Base-by-base conservation (phyloP, 306 rosid species). In the Spatholobus suberectus region DNA sequence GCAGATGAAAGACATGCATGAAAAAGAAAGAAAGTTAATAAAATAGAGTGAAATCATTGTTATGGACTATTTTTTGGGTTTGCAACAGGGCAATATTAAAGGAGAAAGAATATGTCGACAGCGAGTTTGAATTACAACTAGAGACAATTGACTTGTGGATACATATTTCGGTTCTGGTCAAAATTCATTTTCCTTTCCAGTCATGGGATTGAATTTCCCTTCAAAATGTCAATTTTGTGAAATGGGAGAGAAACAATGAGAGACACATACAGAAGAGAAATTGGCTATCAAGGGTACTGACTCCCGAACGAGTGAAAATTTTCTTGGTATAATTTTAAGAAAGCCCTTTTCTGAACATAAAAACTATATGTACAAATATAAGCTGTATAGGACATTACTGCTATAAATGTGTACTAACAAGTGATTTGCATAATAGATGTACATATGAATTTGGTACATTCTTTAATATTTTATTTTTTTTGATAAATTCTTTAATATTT, bases 31-130 rank as follows among this genome's bases (percentile, higher is more conserved):
- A 8, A 14, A 8, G 0, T 24, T 77, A 9, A 38, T 1, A 32
- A 67, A 38, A 65, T 54, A 17, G 32, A 43, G 21, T 1, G 29
- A 29, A 80, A 21, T 9, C 3, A 38, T 38, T 61, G 55, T 27
- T 44, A 7, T 76, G 24, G 61, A 71, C 15, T 54, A 73, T 17
- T 55, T 18, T 49, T n/a, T 57, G 52, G 37, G 20, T 47, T 69
- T 55, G 23, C 1, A 20, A 75, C 29, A 46, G 52, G 82, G 38
- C 14, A 83, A 29, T 21, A 24, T 71, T 37, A 61, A 70, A 76
- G 38, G 11, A 29, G 8, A 29, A 52, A 9, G 47, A 65, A 69
- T n/a, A 23, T 18, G 27, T 12, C 51, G 55, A 40, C 49, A 34
- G 41, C 68, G 12, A 67, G 3, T 73, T 78, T 54, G 46, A 73